phyloP scores from a whole-genome alignment of 139 green algal species.

The Picochlorum sp. region DNA sequence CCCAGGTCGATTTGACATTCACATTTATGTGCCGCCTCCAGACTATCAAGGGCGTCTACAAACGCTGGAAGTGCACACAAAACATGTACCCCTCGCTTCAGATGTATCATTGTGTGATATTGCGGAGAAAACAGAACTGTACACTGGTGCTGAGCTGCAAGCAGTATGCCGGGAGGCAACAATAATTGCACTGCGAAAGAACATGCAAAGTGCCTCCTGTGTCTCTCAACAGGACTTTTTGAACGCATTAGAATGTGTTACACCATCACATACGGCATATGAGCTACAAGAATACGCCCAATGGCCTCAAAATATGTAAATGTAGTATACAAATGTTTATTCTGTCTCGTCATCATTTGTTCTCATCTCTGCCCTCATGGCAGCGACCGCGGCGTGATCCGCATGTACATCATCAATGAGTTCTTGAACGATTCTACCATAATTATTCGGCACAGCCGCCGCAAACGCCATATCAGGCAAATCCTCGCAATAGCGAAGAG shows the following conservation, averaged over 20 bases:
- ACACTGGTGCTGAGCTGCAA: constrained; percentile 66
- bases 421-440: constrained; percentile 4
- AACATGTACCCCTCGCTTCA: constrained; percentile 47
- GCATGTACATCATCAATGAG: constrained; percentile 11
- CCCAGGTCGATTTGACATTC: constrained; percentile 71
- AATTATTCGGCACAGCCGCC: constrained; percentile 14
- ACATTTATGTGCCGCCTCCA: constrained; percentile 84
- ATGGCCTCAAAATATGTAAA: constrained; percentile 7
- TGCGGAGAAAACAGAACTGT: constrained; percentile 36
- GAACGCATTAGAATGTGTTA: constrained; percentile 18
- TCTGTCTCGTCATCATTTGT: not conserved
- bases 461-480: constrained; percentile 13
- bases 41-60: constrained; percentile 43
- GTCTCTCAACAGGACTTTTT: constrained; percentile 47
- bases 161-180: constrained; percentile 72
- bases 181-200: constrained; percentile 67
- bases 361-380: not conserved
- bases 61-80: constrained; percentile 44
- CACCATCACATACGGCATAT: not conserved
- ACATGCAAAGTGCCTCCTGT: constrained; percentile 29
- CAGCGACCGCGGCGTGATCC: constrained; percentile 5
- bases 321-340: not conserved
- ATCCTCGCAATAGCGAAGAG: constrained; percentile 7
- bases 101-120: constrained; percentile 65
- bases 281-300: constrained; percentile 32